Evolutionary conservation across 441 rosid genomes (phyloP).

Genomic region (Manihot esculenta): DNA sequence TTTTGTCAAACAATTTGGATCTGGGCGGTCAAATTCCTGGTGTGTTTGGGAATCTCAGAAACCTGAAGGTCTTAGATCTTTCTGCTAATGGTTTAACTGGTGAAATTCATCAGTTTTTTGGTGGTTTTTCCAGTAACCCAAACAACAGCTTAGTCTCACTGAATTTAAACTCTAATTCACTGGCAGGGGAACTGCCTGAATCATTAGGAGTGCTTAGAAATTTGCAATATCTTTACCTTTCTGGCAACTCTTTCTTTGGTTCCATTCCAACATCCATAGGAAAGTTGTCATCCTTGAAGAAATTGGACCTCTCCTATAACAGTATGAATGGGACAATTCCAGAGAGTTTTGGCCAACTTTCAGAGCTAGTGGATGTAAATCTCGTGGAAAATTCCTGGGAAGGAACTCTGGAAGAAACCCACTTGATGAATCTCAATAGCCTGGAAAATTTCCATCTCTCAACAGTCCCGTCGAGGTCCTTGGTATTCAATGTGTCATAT

Average conservation of each 20-base stretch:
- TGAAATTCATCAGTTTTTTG: slow-evolving; percentile 27
- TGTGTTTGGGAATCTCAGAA: slow-evolving; percentile 27
- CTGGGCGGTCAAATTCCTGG: slow-evolving; percentile 36
- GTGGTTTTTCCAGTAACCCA: slow-evolving; percentile 24
- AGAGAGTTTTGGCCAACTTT: slow-evolving; percentile 41
- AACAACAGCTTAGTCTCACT: slow-evolving; percentile 26
- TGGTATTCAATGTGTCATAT: slow-evolving; percentile 26
- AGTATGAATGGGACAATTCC: slow-evolving; percentile 48
- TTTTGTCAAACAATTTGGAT: slow-evolving; percentile 33
- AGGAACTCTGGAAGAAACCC: slow-evolving; percentile 38
- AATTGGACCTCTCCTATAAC: slow-evolving; percentile 41
- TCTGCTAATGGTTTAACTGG: slow-evolving; percentile 35
- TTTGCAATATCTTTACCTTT: slow-evolving; percentile 36
- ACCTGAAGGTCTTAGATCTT: slow-evolving; percentile 34
- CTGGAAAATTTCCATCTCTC: slow-evolving; percentile 29
- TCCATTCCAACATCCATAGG: slow-evolving; percentile 40
- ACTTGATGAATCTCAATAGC: slow-evolving; percentile 34
- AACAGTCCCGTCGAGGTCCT: slow-evolving; percentile 24
- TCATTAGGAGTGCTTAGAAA: slow-evolving; percentile 36
- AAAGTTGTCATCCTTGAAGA: slow-evolving; percentile 31
- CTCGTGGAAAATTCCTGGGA: slow-evolving; percentile 38
- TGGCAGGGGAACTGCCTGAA: slow-evolving; percentile 38
- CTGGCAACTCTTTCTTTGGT: slow-evolving; percentile 40
- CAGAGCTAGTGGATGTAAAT: slow-evolving; percentile 29
- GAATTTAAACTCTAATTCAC: slow-evolving; percentile 30